These are phyloP conservation scores for Poteriospumella lacustris DNA, from an alignment of 108 stramenopile species.

Conservation along the genomic window DNA sequence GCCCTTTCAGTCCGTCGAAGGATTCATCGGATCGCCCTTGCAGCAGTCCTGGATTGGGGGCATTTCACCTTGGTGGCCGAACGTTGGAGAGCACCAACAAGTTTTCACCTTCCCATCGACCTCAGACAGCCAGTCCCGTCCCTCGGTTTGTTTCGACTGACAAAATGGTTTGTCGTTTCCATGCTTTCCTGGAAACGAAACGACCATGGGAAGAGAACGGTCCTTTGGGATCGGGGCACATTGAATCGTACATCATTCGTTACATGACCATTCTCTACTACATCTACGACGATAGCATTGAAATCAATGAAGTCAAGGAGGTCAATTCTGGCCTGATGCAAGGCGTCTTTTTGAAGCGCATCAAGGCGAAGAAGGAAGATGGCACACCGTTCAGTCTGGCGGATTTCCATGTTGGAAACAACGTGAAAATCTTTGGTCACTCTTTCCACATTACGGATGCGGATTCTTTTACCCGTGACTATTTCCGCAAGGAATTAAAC, in stretches of 20 bases:
- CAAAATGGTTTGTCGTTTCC: conserved; percentile 2
- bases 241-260: neutral
- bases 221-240: neutral
- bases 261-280: neutral
- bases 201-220: neutral
- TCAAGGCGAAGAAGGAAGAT: neutral
- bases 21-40: too few species aligned
- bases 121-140: neutral
- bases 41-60: too few species aligned
- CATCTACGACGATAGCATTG: neutral
- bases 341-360: neutral
- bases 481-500: neutral
- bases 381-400: neutral
- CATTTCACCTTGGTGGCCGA: too few species aligned
- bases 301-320: conserved; percentile 2
- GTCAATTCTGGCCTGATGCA: neutral
- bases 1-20: too few species aligned
- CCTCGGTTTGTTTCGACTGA: neutral
- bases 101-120: too few species aligned
- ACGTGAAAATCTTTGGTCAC: neutral
- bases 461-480: conserved; percentile 19
- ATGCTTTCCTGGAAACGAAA: neutral
- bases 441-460: neutral
- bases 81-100: too few species aligned
- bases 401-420: neutral